phyloP scores from a whole-genome alignment of 441 rosid species.

The Adansonia gregorii region DNA sequence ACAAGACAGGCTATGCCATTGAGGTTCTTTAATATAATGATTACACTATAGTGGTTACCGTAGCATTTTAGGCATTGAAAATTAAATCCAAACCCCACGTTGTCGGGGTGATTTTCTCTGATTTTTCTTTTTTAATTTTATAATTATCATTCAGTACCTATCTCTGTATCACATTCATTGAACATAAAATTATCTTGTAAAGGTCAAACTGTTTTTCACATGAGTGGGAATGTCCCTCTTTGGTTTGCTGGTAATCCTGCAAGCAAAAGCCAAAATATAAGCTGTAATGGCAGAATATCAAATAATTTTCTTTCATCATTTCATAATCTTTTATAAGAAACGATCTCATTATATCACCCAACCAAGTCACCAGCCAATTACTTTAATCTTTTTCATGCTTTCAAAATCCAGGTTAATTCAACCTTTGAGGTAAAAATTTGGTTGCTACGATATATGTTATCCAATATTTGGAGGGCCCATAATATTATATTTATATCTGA shows the following conservation, averaged over 20 bases:
- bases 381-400: constrained; percentile 7
- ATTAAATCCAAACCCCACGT: constrained; percentile 29
- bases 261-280: constrained; percentile 24
- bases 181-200: constrained; percentile 22
- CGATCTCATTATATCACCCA: constrained; percentile 11
- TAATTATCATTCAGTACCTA: constrained; percentile 18
- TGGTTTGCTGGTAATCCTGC: constrained; percentile 34
- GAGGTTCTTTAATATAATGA: constrained; percentile 17
- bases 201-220: constrained; percentile 39
- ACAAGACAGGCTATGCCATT: constrained; percentile 5
- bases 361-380: constrained; percentile 4
- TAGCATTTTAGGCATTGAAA: constrained; percentile 21
- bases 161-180: constrained; percentile 38
- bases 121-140: neutral
- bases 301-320: constrained; percentile 12
- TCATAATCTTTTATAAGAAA: neutral
- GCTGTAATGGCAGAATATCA: constrained; percentile 26
- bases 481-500: too few species aligned
- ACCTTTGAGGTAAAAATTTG: neutral
- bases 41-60: constrained; percentile 24
- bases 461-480: too few species aligned
- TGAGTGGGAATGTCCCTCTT: constrained; percentile 36
- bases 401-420: constrained; percentile 7
- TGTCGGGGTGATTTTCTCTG: constrained; percentile 10
- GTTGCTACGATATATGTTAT: neutral